A percentile compares a stretch with the other conserved stretches of the same genome.
These are phyloP conservation scores for Meyerozyma sp. DNA, from an alignment of 1,139 yeast species.

Conservation along the genomic window DNA sequence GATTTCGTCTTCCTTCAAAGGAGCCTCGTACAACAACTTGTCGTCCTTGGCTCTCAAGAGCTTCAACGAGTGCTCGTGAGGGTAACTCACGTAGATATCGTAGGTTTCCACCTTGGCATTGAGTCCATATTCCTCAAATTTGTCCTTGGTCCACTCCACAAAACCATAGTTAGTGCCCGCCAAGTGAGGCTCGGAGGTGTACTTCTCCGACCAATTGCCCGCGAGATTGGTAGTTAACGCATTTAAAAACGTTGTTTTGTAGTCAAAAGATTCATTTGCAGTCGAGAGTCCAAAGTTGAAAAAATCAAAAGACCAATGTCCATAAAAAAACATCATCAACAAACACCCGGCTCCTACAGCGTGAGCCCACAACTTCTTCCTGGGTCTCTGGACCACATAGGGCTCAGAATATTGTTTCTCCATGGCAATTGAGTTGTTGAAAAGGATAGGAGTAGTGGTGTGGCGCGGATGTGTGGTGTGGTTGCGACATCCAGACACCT, in stretches of 20 bases:
- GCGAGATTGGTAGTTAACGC: conserved; percentile 46
- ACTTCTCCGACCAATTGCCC: conserved; percentile 47
- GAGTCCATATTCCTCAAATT: conserved; percentile 58
- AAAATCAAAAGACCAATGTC: background rate
- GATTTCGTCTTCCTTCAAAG: conserved; percentile 9
- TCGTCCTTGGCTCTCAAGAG: conserved; percentile 19
- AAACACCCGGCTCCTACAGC: background rate
- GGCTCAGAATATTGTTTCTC: background rate
- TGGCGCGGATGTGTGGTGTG: background rate
- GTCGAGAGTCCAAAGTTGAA: background rate
- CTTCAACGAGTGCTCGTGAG: conserved; percentile 42
- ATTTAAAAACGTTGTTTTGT: conserved; percentile 18
- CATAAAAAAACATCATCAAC: background rate
- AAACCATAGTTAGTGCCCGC: conserved; percentile 65
- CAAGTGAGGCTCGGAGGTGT: conserved; percentile 59
- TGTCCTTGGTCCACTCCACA: conserved; percentile 60
- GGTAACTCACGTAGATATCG: conserved; percentile 52
- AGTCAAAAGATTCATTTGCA: background rate
- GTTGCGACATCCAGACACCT: background rate
- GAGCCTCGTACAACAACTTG: conserved; percentile 6
- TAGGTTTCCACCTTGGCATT: conserved; percentile 50
- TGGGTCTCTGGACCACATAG: background rate
- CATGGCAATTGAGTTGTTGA: background rate
- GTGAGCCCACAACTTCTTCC: background rate
- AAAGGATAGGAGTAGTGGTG: background rate